Conservation (phyloP, 345 rosid genomes). For the Populus simonii region DNA sequence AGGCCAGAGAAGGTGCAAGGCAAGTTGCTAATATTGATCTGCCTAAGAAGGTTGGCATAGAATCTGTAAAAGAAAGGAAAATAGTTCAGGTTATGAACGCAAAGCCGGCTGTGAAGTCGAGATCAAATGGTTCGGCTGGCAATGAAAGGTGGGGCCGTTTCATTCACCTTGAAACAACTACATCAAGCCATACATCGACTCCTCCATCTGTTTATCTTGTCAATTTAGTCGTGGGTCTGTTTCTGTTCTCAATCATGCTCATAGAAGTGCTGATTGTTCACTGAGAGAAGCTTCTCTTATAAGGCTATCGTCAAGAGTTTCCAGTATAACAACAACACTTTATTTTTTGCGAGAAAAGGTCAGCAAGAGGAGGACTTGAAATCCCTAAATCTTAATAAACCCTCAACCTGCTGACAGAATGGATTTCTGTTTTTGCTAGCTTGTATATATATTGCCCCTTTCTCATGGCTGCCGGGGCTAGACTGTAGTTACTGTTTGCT, state of each 20-base stretch:
- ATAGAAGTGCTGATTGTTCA: not conserved
- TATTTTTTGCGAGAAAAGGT: too few relatives aligned
- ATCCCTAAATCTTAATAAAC: too few relatives aligned
- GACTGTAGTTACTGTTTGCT: too few relatives aligned
- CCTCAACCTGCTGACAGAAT: too few relatives aligned
- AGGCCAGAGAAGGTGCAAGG: not conserved
- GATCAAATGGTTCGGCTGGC: not conserved
- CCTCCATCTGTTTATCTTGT: conserved; percentile 16
- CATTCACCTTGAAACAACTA: conserved; percentile 11
- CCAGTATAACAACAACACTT: too few relatives aligned
- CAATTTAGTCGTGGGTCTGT: conserved; percentile 17
- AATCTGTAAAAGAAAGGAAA: not conserved
- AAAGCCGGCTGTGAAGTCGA: not conserved
- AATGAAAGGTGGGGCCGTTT: not conserved
- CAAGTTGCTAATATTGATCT: not conserved
- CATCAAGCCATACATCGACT: not conserved
- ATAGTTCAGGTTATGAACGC: not conserved
- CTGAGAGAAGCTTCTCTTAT: not conserved
- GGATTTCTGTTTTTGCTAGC: too few relatives aligned
- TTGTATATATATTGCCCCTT: too few relatives aligned
- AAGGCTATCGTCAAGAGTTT: not conserved
- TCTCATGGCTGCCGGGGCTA: too few relatives aligned
- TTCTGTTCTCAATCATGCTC: conserved; percentile 8
- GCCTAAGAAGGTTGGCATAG: not conserved
- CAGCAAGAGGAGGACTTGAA: too few relatives aligned